Conservation (phyloP, 306 rosid genomes). For the Mimosa bimucronata region DNA sequence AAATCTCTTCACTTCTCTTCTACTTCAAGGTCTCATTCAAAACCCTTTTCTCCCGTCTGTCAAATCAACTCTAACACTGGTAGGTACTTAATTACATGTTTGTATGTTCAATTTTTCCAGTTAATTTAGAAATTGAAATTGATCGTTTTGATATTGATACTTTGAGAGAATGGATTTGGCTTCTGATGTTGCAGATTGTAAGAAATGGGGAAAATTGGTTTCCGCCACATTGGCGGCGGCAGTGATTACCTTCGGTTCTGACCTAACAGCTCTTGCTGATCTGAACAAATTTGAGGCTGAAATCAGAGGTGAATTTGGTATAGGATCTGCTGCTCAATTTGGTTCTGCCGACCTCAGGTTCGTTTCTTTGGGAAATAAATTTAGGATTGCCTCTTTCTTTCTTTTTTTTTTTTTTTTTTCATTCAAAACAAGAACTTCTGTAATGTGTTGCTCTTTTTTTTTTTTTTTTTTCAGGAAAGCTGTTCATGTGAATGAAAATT, state of each 20-base stretch:
- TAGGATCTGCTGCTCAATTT: constrained; percentile 92
- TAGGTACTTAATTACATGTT: constrained; percentile 10
- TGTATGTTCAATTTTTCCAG: neutral
- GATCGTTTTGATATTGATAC: too few species aligned
- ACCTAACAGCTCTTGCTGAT: constrained; percentile 82
- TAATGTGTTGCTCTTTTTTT: neutral
- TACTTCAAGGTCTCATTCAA: constrained; percentile 46
- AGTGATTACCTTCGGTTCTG: constrained; percentile 59
- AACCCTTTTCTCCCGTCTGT: constrained; percentile 42
- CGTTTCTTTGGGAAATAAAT: neutral
- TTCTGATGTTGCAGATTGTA: constrained; percentile 43
- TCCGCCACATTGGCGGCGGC: constrained; percentile 73
- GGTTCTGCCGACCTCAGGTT: constrained; percentile 97
- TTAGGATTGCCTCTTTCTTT: neutral
- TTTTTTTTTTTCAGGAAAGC: constrained; percentile 62
- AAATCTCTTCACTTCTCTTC: constrained; percentile 46
- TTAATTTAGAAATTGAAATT: too few species aligned
- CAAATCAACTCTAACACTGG: constrained; percentile 44
- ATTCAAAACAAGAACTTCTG: neutral
- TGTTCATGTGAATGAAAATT: constrained; percentile 89
- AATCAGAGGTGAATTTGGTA: constrained; percentile 87
- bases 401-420: neutral
- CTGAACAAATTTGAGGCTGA: constrained; percentile 88
- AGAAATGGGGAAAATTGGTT: constrained; percentile 56
- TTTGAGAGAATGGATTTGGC: too few species aligned